phyloP scores from a whole-genome alignment of 768 basidiomycete genomes.

The Boletus barrowsii region DNA sequence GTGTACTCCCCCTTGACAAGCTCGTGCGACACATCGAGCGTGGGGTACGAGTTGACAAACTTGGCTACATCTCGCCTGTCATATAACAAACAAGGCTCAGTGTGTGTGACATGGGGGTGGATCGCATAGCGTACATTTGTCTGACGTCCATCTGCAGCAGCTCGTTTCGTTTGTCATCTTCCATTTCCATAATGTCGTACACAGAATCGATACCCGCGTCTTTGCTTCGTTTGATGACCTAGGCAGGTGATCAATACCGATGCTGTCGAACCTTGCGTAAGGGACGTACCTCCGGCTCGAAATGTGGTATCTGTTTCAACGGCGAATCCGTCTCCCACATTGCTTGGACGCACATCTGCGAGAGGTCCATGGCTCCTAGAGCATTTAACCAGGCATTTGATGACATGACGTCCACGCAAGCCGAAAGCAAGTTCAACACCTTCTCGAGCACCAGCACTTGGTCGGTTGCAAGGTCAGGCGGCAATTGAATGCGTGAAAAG shows the following conservation, averaged over 20 bases:
- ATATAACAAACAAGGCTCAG: background rate
- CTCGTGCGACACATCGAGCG: slow-evolving; percentile 86
- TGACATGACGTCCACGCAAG: slow-evolving; percentile 97
- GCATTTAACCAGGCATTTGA: slow-evolving; percentile 95
- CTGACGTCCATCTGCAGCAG: slow-evolving; percentile 79
- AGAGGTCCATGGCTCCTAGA: slow-evolving; percentile 94
- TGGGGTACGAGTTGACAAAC: slow-evolving; percentile 96
- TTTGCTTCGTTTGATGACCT: slow-evolving; percentile 85
- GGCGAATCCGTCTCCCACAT: slow-evolving; percentile 98
- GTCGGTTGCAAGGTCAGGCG: slow-evolving; percentile 91
- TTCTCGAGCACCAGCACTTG: slow-evolving; percentile 86
- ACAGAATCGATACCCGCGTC: slow-evolving; percentile 81
- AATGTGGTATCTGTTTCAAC: slow-evolving; percentile 94
- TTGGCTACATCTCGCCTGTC: slow-evolving; percentile 88
- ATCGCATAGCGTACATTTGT: slow-evolving; percentile 66
- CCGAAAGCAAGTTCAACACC: slow-evolving; percentile 85
- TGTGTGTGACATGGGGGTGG: background rate
- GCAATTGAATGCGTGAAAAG: slow-evolving; percentile 89
- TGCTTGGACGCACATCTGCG: slow-evolving; percentile 98
- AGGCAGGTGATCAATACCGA: slow-evolving; percentile 1
- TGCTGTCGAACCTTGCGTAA: background rate
- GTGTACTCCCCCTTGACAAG: slow-evolving; percentile 86
- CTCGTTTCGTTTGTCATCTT: slow-evolving; percentile 81
- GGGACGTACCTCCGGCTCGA: slow-evolving; percentile 71
- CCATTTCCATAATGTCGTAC: slow-evolving; percentile 98